Evolutionary conservation across 2,329 filamentous ascomycete genomes (phyloP), one percentile per base, ranked within the genome.

Genomic region (Pseudopyrenochaeta lycopersici): DNA sequence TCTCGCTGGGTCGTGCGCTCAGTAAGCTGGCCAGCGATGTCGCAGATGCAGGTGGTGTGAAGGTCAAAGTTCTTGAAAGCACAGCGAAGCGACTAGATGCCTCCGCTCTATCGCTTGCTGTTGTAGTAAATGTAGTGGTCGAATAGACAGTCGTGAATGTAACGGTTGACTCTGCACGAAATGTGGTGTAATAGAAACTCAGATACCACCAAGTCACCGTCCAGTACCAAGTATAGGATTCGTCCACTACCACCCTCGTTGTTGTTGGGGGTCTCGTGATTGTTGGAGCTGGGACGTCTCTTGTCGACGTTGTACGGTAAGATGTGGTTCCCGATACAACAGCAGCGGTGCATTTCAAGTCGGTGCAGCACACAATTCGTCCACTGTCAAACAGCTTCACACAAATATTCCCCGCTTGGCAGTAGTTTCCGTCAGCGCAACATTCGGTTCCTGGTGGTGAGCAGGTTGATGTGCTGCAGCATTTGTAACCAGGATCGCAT

Each of bases 171-270:
- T 42, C 50, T 6, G 56, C 43, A 7, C 43, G 38, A 27, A 52
- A 52, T 10, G 54, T 54, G 11, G 33, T 54, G 54, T 54, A 63
- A 42, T 54, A 63, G 48, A 55, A 62, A 17, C 47, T 54, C 20
- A 46, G 45, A 30, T 63, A 63, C 50, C 60, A 58, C 60, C 60
- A 60, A 20, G 53, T 58, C 17, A 63, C 57, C 7, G 60, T 63
- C 60, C 56, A 60, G 42, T 60, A 60, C 32, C 56, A 63, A 3
- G 56, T 54, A 6, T 49, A 44, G 41, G 49, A 53, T 7, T 12
- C 42, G 11, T 53, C 56, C 4, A 33, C 58, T 7, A 45, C 41
- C 15, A 46, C 35, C 30, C 42, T 23, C 1, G 52, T 58, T 7
- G 56, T 56, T 1, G 41, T 23, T 14, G 50, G 45, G 7, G 59